Evolutionary conservation across 306 rosid genomes (phyloP), one percentile per base, ranked within the genome.

Genomic region (Betula pendula): DNA sequence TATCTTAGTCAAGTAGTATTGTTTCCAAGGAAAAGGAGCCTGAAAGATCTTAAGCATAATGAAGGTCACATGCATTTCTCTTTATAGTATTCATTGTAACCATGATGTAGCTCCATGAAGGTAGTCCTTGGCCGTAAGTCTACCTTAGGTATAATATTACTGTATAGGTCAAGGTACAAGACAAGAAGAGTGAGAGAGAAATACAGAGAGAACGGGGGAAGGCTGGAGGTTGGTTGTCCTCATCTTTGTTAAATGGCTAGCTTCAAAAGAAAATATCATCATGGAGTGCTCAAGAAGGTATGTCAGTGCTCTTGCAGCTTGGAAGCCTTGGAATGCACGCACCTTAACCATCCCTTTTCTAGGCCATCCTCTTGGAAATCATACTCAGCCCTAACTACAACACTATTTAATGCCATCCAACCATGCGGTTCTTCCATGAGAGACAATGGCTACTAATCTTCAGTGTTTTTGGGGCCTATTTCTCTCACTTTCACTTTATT

Each of bases 191-290:
- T 40, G 42, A 35, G n/a, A 19, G 60, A 78, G 55, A 63, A 27
- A 66, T 45, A 71, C 71, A 47, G 49, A 80, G 33, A 24, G 71
- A n/a, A 11, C n/a, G 25, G 24, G 45, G 53, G 49, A 53, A 72
- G 59, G 65, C 51, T n/a, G 80, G 67, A 40, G 40, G 51, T 67
- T 65, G 24, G 38, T 47, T 24, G 29, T 45, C 65, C 80, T 58
- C 72, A 17, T 40, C 17, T 75, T 62, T 31, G 75, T 52, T 33
- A 68, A 62, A 52, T 50, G 70, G 63, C 71, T 77, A 77, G 65
- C 88, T 82, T 85, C 62, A 49, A 79, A 79, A 82, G 78, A 76
- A 75, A 79, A 40, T 70, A 76, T 70, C 78, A 85, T 85, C 79
- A 77, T 82, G 75, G 81, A 72, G 63, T 22, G 24, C 20, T 27